Percentiles rank a stretch among this genome's conserved stretches.
Conservation (phyloP, 202 grass and related monocot species). For the Tripidium arundinaceum region DNA sequence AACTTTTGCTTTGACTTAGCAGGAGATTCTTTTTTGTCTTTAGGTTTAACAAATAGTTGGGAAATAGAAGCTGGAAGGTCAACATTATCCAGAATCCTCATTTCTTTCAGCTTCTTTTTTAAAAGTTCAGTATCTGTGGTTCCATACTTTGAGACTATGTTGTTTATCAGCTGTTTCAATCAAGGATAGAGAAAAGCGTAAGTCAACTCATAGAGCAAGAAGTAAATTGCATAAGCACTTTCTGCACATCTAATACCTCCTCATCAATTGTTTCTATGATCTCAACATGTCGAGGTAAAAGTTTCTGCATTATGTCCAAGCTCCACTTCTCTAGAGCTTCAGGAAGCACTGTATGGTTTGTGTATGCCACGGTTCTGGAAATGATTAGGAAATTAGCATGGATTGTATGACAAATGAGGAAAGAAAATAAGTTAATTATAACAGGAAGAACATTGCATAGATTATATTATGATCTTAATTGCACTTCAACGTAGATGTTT, state of each 20-base stretch:
- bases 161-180: conserved; percentile 69
- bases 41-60: conserved; percentile 74
- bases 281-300: conserved; percentile 97
- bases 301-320: conserved; percentile 96
- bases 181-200: conserved; percentile 19
- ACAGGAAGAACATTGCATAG: neutral
- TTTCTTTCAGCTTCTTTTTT: conserved; percentile 81
- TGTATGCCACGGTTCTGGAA: conserved; percentile 92
- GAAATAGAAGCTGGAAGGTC: conserved; percentile 71
- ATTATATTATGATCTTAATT: conserved; percentile 19
- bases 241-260: conserved; percentile 48
- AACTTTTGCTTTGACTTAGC: conserved; percentile 40
- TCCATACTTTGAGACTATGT: conserved; percentile 73
- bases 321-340: conserved; percentile 99
- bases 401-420: conserved; percentile 19
- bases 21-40: conserved; percentile 50
- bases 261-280: conserved; percentile 95
- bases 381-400: conserved; percentile 17
- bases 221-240: conserved; percentile 14
- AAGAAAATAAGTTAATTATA: neutral
- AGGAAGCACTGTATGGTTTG: conserved; percentile 97
- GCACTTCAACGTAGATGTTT: neutral
- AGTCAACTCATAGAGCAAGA: neutral
- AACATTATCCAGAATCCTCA: conserved; percentile 96
- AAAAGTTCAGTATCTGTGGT: conserved; percentile 61